phyloP scores from a whole-genome alignment of 1,284 basidiomycete genomes.

The Butyriboletus appendiculatus region DNA sequence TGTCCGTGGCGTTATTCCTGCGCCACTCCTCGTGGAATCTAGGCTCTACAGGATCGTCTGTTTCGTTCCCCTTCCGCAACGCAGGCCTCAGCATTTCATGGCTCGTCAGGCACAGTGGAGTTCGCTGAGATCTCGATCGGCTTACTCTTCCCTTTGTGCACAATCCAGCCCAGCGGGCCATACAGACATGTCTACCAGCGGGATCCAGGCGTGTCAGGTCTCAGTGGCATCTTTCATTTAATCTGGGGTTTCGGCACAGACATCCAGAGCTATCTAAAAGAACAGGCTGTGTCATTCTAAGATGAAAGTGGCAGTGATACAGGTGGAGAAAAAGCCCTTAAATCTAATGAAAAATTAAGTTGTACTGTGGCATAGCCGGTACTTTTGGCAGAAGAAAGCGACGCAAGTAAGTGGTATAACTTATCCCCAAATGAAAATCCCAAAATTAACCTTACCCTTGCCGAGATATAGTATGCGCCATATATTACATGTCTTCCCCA shows the following conservation, averaged over 20 bases:
- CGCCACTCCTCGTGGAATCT: slow-evolving; percentile 23
- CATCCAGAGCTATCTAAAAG: slow-evolving; percentile 1
- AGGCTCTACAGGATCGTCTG: slow-evolving; percentile 7
- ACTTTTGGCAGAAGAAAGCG: slow-evolving; percentile 24
- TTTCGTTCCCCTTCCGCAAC: slow-evolving; percentile 13
- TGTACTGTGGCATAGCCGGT: slow-evolving; percentile 17
- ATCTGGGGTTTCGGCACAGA: background rate
- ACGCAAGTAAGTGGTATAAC: slow-evolving; percentile 26
- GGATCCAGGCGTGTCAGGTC: slow-evolving; percentile 9
- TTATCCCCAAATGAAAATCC: slow-evolving; percentile 26
- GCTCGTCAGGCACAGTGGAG: slow-evolving; percentile 9
- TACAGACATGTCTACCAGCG: background rate
- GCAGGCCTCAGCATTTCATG: slow-evolving; percentile 2
- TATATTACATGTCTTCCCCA: slow-evolving; percentile 17
- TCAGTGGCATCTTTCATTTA: slow-evolving; percentile 13
- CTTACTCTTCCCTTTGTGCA: background rate
- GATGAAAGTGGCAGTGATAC: slow-evolving; percentile 14
- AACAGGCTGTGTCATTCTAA: slow-evolving; percentile 7
- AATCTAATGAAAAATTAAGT: slow-evolving; percentile 17
- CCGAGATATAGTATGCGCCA: slow-evolving; percentile 23
- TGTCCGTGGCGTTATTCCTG: background rate
- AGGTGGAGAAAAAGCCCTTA: slow-evolving; percentile 9
- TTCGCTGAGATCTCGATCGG: slow-evolving; percentile 33
- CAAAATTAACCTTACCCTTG: slow-evolving; percentile 25
- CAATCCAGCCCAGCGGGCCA: background rate